These are phyloP conservation scores for Aspergillus luchuensis DNA, from an alignment of 2,329 filamentous ascomycete species.

Conservation along the genomic window DNA sequence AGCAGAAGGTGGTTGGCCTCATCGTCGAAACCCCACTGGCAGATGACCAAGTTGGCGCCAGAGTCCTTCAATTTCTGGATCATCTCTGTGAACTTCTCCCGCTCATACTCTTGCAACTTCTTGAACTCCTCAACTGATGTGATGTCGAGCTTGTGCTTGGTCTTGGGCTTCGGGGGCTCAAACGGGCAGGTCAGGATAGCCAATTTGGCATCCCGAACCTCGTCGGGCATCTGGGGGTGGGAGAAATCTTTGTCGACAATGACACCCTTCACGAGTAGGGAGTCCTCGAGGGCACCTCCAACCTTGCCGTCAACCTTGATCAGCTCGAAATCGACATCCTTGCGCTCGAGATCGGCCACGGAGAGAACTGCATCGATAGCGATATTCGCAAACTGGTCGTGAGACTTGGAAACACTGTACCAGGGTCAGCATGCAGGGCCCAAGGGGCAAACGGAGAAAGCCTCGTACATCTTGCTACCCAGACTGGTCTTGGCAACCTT, in stretches of 20 bases:
- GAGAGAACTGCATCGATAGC: slow-evolving; percentile 96
- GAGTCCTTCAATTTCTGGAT: slow-evolving; percentile 97
- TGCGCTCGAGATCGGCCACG: slow-evolving; percentile 91
- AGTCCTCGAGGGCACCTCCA: slow-evolving; percentile 89
- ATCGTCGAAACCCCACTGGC: slow-evolving; percentile 99
- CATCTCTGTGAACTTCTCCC: slow-evolving; percentile 97
- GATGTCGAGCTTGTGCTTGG: slow-evolving; percentile 98
- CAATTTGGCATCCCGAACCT: slow-evolving; percentile 93
- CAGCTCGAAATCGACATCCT: slow-evolving; percentile 97
- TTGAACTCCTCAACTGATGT: slow-evolving; percentile 97
- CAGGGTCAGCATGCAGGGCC: slow-evolving; percentile 19
- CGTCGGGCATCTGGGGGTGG: slow-evolving; percentile 96
- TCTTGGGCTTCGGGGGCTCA: slow-evolving; percentile 98
- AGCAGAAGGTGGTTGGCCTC: slow-evolving; percentile 97
- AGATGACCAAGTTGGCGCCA: slow-evolving; percentile 95
- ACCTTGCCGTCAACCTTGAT: slow-evolving; percentile 99
- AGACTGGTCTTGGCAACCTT: slow-evolving; percentile 95
- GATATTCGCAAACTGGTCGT: slow-evolving; percentile 97
- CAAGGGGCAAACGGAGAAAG: neutral
- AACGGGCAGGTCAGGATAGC: slow-evolving; percentile 98
- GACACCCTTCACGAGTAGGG: slow-evolving; percentile 92
- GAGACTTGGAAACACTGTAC: slow-evolving; percentile 81
- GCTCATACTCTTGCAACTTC: slow-evolving; percentile 93
- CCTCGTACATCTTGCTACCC: slow-evolving; percentile 81
- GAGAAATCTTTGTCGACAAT: slow-evolving; percentile 99